phyloP scores from a whole-genome alignment of 2,329 filamentous ascomycete genomes.

The Diaporthe caulivora region DNA sequence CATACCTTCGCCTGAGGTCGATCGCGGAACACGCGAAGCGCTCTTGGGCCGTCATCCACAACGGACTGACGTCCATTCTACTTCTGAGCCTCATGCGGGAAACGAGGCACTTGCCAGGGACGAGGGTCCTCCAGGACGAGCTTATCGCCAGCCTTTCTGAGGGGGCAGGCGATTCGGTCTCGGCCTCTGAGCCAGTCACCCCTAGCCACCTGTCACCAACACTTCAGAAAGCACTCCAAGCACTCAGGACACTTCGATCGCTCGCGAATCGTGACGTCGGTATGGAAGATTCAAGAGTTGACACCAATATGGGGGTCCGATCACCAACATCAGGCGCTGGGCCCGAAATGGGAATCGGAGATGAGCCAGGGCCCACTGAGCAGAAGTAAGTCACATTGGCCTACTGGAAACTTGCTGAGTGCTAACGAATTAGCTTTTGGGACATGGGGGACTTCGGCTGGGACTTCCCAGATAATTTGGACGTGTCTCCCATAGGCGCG shows the following conservation, averaged over 20 bases:
- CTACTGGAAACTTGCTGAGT: neutral
- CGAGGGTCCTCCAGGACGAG: conserved; percentile 22
- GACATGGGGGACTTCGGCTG: neutral
- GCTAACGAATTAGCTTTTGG: neutral
- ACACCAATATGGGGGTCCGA: neutral
- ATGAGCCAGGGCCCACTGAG: neutral
- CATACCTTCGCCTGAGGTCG: conserved; percentile 35
- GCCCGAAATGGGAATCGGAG: neutral
- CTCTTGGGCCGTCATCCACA: conserved; percentile 39
- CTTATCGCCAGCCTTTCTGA: conserved; percentile 22
- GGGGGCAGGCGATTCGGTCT: neutral
- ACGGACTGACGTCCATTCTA: conserved; percentile 34
- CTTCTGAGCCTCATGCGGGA: conserved; percentile 37
- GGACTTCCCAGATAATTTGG: conserved; percentile 16
- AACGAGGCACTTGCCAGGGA: conserved; percentile 31
- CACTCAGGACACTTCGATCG: neutral
- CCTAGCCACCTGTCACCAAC: neutral
- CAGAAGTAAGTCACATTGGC: neutral
- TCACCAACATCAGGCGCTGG: neutral
- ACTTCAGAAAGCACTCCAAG: conserved; percentile 18
- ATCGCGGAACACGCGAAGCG: conserved; percentile 34
- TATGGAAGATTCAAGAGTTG: neutral
- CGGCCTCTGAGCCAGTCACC: neutral
- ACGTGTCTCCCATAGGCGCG: conserved; percentile 22
- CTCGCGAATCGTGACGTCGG: neutral